These are phyloP conservation scores for Neckera pumila DNA, from an alignment of 225 moss, liverwort and hornwort species.

Conservation along the genomic window DNA sequence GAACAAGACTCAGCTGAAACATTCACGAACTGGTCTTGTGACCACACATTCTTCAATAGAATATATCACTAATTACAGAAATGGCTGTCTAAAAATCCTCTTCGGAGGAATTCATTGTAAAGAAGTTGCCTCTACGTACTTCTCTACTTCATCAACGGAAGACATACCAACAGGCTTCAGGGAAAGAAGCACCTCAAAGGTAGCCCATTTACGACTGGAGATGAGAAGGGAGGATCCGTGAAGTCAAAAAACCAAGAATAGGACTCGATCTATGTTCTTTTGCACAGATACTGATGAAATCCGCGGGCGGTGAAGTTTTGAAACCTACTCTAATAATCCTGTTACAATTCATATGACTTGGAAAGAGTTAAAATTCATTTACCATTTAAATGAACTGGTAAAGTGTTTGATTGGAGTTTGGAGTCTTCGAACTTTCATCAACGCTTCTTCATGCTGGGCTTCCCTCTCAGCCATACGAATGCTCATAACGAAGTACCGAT, in stretches of 20 bases:
- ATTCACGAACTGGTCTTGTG: slow-evolving; percentile 8
- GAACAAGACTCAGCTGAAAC: not conserved
- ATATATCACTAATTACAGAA: slow-evolving; percentile 8
- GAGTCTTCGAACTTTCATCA: slow-evolving; percentile 47
- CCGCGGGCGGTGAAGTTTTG: not conserved
- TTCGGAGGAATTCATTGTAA: not conserved
- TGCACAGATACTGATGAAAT: not conserved
- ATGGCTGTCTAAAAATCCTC: not conserved
- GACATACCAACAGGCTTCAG: slow-evolving; percentile 39
- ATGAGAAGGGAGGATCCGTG: not conserved
- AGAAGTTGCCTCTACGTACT: not conserved
- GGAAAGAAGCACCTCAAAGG: slow-evolving; percentile 39
- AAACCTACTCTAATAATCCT: not conserved
- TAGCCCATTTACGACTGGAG: not conserved
- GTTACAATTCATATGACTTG: slow-evolving; percentile 13
- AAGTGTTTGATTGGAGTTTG: slow-evolving; percentile 41
- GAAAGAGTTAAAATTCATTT: slow-evolving; percentile 1
- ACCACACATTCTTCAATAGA: slow-evolving; percentile 8
- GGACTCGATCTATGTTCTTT: slow-evolving; percentile 10
- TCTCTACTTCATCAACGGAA: slow-evolving; percentile 3
- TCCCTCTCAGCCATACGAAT: slow-evolving; percentile 46
- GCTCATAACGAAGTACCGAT: slow-evolving; percentile 43
- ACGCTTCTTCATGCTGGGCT: slow-evolving; percentile 54
- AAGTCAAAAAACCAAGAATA: not conserved
- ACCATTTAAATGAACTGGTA: slow-evolving; percentile 55